phyloP scores from a whole-genome alignment of 352 stramenopile genomes.

The Phytophthora pini region DNA sequence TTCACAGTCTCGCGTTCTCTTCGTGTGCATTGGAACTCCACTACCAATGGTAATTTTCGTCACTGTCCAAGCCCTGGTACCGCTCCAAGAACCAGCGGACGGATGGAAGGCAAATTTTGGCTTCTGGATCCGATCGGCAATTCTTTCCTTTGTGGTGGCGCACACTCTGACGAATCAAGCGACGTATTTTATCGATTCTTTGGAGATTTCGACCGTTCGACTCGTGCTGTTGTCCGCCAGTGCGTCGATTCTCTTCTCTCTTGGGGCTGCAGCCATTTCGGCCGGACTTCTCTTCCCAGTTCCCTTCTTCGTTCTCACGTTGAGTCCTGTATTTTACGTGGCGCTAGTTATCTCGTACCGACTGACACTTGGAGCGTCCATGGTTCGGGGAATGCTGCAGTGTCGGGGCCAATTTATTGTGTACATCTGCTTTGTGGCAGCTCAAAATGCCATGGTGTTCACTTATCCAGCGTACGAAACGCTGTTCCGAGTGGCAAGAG shows the following conservation, averaged over 20 bases:
- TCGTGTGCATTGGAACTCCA: slow-evolving; percentile 15
- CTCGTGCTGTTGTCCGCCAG: background rate
- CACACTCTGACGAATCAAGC: slow-evolving; percentile 14
- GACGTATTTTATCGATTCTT: slow-evolving; percentile 26
- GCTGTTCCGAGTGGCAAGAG: slow-evolving; percentile 8
- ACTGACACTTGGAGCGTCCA: slow-evolving; percentile 1
- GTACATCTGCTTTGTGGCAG: slow-evolving; percentile 12
- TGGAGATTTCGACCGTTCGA: slow-evolving; percentile 6
- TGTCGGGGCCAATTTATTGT: background rate
- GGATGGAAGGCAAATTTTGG: slow-evolving; percentile 13
- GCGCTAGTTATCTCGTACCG: slow-evolving; percentile 13
- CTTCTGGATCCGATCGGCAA: slow-evolving; percentile 16
- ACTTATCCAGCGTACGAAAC: slow-evolving; percentile 18
- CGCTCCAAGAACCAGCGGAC: slow-evolving; percentile 13
- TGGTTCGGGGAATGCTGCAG: slow-evolving; percentile 14
- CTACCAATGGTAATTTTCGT: slow-evolving; percentile 13
- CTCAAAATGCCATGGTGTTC: slow-evolving; percentile 9
- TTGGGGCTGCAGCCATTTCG: slow-evolving; percentile 1
- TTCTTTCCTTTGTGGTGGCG: slow-evolving; percentile 4
- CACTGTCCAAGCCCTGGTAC: slow-evolving; percentile 7
- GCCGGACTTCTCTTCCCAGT: slow-evolving; percentile 10
- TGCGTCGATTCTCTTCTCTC: slow-evolving; percentile 8
- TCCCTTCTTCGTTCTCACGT: slow-evolving; percentile 16
- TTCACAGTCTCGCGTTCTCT: background rate
- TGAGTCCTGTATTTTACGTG: slow-evolving; percentile 3